phyloP scores from a whole-genome alignment of 2,329 filamentous ascomycete species.

The Aspergillus pseudonomiae region DNA sequence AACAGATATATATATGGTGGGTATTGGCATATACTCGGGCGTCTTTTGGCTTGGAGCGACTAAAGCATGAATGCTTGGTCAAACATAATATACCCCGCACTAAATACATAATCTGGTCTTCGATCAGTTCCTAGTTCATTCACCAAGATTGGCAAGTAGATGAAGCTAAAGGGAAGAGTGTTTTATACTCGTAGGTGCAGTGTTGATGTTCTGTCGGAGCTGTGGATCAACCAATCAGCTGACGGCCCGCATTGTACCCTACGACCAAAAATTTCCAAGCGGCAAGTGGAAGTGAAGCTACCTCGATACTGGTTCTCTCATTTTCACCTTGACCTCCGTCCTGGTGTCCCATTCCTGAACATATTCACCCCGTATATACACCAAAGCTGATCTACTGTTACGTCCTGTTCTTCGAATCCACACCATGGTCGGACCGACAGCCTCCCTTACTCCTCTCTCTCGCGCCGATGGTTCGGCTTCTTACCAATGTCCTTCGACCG shows the following conservation, averaged over 20 bases:
- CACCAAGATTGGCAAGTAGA: too few species aligned
- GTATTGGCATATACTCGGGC: too few species aligned
- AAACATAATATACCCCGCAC: too few species aligned
- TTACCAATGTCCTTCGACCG: conserved; percentile 49
- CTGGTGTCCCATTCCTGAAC: background rate
- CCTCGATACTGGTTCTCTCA: background rate
- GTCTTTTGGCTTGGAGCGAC: too few species aligned
- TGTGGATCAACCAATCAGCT: conserved; percentile 16
- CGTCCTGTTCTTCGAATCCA: background rate
- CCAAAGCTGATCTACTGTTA: background rate
- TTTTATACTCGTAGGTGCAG: background rate
- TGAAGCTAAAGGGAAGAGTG: too few species aligned
- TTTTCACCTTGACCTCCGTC: background rate
- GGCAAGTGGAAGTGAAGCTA: background rate
- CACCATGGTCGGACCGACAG: conserved; percentile 41
- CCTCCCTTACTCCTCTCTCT: conserved; percentile 36
- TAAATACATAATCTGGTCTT: too few species aligned
- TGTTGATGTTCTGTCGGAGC: background rate
- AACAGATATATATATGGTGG: too few species aligned
- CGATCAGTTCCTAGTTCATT: too few species aligned
- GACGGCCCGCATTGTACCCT: conserved; percentile 15
- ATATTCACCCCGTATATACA: background rate
- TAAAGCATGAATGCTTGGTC: too few species aligned
- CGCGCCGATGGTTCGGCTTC: conserved; percentile 46
- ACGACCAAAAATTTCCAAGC: conserved; percentile 17